Base-by-base conservation (phyloP, 352 stramenopile species). In the Globisporangium orthogonon region DNA sequence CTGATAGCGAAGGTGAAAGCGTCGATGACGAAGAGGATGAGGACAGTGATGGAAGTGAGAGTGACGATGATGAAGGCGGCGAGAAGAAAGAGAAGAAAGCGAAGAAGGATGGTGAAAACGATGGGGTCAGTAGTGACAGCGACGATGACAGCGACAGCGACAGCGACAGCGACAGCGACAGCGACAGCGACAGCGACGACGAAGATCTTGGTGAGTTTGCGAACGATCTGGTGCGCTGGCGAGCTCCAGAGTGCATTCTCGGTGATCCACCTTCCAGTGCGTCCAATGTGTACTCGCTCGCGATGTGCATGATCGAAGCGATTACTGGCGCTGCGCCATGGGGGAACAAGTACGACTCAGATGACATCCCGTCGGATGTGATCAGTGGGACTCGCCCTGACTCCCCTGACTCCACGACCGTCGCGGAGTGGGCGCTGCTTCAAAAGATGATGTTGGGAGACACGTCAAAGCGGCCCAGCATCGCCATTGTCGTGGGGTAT, bases 231-330 rank as follows among this genome's bases (percentile, higher is more conserved):
- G 15, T 54, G 31, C 49, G 31, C 7, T 57, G 52, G 52, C 9
- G 29, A 33, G 35, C 52, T n/a, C 52, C 52, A 17, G 52, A 57
- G 52, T 45, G 18, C 14, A 39, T 57, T 15, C 3, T 17, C 18
- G 52, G 41, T 10, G 37, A 49, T 5, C 17, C 52, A 2, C 37
- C 52, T 11, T 40, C 52, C 18, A 28, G 18, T n/a, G 52, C 52
- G 28, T 56, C 51, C n/a, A 37, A 17, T 13, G 51, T 57, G 18
- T 57, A 48, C 18, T 40, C 52, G 10, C 23, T 57, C 17, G 37
- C 13, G 11, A 57, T 49, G 39, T 49, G 37, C n/a, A 40, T 29
- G 18, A 4, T 60, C 41, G 54, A 60, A 41, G 46, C 29, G 4
- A 10, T 54, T 15, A 60, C 41, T 3, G 54, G 30, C 0, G 33